These are phyloP conservation scores for Microsporum audouinii DNA, from an alignment of 2,329 filamentous ascomycete species.

Conservation along the genomic window DNA sequence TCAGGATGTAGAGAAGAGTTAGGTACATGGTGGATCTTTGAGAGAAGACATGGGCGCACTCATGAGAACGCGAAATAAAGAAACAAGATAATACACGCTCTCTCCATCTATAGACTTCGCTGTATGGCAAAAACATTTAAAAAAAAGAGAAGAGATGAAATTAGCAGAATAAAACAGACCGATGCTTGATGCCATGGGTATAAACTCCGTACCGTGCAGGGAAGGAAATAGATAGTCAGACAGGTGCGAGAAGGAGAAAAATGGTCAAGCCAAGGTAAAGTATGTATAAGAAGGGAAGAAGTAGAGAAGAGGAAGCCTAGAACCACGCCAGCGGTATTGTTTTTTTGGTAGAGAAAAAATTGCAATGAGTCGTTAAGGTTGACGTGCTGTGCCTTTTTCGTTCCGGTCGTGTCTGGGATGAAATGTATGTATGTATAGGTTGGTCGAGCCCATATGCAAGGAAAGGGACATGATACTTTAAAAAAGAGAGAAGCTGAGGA, in stretches of 20 bases:
- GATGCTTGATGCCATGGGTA: constrained; percentile 10
- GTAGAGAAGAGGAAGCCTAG: background rate
- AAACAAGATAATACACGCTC: background rate
- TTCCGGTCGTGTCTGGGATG: background rate
- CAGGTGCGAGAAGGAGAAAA: constrained; percentile 7
- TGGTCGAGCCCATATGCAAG: background rate
- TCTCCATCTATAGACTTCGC: background rate
- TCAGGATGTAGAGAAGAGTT: background rate
- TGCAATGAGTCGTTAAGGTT: background rate
- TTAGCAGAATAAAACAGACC: background rate
- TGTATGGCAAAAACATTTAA: background rate
- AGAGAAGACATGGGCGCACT: background rate
- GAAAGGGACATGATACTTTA: background rate
- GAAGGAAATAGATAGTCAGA: background rate
- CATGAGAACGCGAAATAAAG: background rate
- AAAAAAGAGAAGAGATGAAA: background rate
- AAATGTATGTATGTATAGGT: background rate
- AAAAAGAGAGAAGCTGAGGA: background rate
- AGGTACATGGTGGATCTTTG: background rate
- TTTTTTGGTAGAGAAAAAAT: background rate
- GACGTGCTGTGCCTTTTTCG: background rate
- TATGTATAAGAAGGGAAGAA: constrained; percentile 11
- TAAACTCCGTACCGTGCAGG: constrained; percentile 12
- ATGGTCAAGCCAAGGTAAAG: constrained; percentile 8
- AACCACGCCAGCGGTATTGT: background rate